phyloP scores from a whole-genome alignment of 768 basidiomycete species.

The Boletellus ananiceps region DNA sequence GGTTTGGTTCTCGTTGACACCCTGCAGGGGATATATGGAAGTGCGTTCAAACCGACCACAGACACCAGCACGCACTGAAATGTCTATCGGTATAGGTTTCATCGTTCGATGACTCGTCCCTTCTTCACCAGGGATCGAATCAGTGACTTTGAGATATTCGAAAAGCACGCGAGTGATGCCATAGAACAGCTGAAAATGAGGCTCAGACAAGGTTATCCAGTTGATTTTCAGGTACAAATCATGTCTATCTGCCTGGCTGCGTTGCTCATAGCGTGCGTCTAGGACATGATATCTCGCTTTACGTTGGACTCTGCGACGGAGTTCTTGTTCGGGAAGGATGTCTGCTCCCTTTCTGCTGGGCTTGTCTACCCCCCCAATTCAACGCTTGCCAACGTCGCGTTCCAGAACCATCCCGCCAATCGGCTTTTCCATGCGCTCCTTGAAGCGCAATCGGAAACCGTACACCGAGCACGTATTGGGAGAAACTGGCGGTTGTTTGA shows the following conservation, averaged over 20 bases:
- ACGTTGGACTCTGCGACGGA: slow-evolving; percentile 57
- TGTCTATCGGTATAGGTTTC: slow-evolving; percentile 38
- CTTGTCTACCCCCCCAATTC: slow-evolving; percentile 43
- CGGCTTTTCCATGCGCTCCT: slow-evolving; percentile 47
- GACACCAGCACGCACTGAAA: neutral
- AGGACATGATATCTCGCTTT: slow-evolving; percentile 54
- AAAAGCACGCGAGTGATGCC: slow-evolving; percentile 44
- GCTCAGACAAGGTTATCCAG: slow-evolving; percentile 41
- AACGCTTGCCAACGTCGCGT: slow-evolving; percentile 6
- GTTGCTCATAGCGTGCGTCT: neutral
- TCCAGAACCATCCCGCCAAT: slow-evolving; percentile 32
- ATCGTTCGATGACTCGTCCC: slow-evolving; percentile 55
- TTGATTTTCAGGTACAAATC: slow-evolving; percentile 50
- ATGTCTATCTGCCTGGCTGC: neutral
- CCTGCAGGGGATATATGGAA: slow-evolving; percentile 54
- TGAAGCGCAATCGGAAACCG: slow-evolving; percentile 40
- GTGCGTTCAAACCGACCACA: slow-evolving; percentile 23
- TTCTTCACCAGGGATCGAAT: slow-evolving; percentile 55
- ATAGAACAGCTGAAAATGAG: slow-evolving; percentile 42
- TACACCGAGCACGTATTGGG: slow-evolving; percentile 40
- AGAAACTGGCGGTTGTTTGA: slow-evolving; percentile 49
- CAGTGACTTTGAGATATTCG: slow-evolving; percentile 52
- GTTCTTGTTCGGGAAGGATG: slow-evolving; percentile 50
- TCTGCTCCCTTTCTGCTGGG: slow-evolving; percentile 42
- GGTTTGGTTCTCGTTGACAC: neutral